Evolutionary conservation across 2,329 filamentous ascomycete species (phyloP).

Genomic region (Ophiosphaerella korrae): DNA sequence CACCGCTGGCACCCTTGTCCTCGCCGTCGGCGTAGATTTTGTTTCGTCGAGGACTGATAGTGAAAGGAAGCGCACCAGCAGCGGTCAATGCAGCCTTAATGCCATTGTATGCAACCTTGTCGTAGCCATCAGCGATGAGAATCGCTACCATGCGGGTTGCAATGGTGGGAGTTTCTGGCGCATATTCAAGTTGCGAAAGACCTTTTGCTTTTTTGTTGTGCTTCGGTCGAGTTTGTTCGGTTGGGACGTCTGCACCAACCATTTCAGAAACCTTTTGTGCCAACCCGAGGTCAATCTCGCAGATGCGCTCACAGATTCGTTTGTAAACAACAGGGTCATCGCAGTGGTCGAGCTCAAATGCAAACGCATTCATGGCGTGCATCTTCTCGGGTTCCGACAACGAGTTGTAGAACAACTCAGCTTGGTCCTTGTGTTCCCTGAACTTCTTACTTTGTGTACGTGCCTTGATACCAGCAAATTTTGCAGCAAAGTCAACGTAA

Average conservation of each 20-base stretch:
- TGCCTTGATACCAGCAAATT: slow-evolving; percentile 71
- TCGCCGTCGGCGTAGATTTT: slow-evolving; percentile 67
- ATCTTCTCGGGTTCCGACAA: slow-evolving; percentile 68
- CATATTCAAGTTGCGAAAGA: slow-evolving; percentile 72
- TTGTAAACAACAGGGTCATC: slow-evolving; percentile 79
- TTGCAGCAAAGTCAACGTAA: slow-evolving; percentile 71
- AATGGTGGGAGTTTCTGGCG: slow-evolving; percentile 68
- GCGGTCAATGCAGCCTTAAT: slow-evolving; percentile 68
- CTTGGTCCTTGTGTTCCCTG: slow-evolving; percentile 76
- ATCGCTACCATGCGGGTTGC: slow-evolving; percentile 74
- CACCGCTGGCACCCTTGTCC: slow-evolving; percentile 59
- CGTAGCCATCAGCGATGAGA: slow-evolving; percentile 78
- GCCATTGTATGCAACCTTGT: slow-evolving; percentile 66
- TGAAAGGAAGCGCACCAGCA: slow-evolving; percentile 69
- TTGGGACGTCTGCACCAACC: slow-evolving; percentile 68
- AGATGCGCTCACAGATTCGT: slow-evolving; percentile 68
- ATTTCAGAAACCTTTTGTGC: slow-evolving; percentile 71
- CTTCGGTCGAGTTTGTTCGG: slow-evolving; percentile 61
- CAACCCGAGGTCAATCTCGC: slow-evolving; percentile 73
- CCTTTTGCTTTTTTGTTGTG: slow-evolving; percentile 70
- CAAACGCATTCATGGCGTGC: slow-evolving; percentile 65
- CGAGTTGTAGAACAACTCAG: slow-evolving; percentile 84
- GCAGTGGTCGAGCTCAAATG: slow-evolving; percentile 80
- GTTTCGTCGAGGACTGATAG: slow-evolving; percentile 72
- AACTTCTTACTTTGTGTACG: slow-evolving; percentile 75